Base-by-base conservation (phyloP, 148 eudicot genomes). In the Heliamphora exappendiculata region DNA sequence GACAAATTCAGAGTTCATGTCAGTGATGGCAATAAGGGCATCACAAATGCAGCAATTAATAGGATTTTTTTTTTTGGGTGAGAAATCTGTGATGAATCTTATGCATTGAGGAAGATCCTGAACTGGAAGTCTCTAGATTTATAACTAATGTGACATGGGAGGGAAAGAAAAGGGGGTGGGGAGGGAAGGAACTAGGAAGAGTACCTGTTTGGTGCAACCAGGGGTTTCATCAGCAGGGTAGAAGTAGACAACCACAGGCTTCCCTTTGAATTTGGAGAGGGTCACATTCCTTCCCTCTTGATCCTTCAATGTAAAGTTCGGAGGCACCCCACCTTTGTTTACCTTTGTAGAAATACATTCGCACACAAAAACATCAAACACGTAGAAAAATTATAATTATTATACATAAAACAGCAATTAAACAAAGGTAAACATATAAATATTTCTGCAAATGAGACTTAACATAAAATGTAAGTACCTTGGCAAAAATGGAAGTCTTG, bases 221-320 rank as follows among this genome's bases (percentile, higher is more conserved):
- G 99, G 99, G 75, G 93, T 88, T 75, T 96, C 99, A 85, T 96
- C 99, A 86, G 98, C 99, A 83, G 99, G 99, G 67, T 96, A 96
- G 81, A 96, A 96, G 75, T 96, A 96, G 73, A 96, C 81, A 78
- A 96, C 89, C 47, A 88, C 88, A 79, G 99, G 99, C 88, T 89
- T 96, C 16, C 98, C 98, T 76, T 93, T 96, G 79, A 87, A 93
- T 59, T 91, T 93, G 67, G 98, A 87, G 42, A 96, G 89, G 78
- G 85, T 93, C 79, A 96, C 93, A 85, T 41, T 82, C 74, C 50
- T 96, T 3, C 99, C 99, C 76, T 91, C 89, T 88, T 96, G 98
- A 84, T 96, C 97, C 78, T 87, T 96, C 89, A 96, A 84, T 16
- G 79, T 82, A 51, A 96, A 89, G 75, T 86, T 69, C n/a, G 99